phyloP scores from a whole-genome alignment of 176 grass and related monocot species.

The Musa schizocarpa region DNA sequence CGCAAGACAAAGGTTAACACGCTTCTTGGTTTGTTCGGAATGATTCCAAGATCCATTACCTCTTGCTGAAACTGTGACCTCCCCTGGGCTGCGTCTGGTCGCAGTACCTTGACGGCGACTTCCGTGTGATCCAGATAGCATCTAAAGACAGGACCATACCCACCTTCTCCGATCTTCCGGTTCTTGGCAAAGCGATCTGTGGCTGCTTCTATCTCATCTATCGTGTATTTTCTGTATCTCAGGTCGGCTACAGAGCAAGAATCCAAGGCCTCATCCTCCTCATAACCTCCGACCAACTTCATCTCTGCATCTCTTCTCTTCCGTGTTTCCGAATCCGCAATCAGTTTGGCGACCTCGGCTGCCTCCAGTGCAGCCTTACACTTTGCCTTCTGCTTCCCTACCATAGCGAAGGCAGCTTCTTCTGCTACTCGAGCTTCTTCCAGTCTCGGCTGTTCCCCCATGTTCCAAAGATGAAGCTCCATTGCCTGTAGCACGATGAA shows the following conservation, averaged over 20 bases:
- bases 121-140: constrained; percentile 40
- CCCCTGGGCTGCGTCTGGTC: constrained; percentile 33
- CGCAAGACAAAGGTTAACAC: not conserved
- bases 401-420: constrained; percentile 29
- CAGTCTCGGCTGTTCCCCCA: constrained; percentile 18
- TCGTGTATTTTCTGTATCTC: constrained; percentile 37
- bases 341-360: constrained; percentile 26
- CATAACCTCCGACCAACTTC: constrained; percentile 16
- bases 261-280: constrained; percentile 18
- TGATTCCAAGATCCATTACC: constrained; percentile 2
- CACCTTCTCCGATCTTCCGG: constrained; percentile 39
- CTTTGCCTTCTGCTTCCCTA: constrained; percentile 28
- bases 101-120: constrained; percentile 37
- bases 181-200: constrained; percentile 16
- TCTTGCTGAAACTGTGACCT: constrained; percentile 37
- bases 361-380: constrained; percentile 30
- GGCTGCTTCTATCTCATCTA: constrained; percentile 34
- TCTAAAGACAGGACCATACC: constrained; percentile 35
- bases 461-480: constrained; percentile 29
- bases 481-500: constrained; percentile 6
- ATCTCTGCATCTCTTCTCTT: constrained; percentile 26
- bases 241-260: constrained; percentile 1
- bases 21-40: too few relatives aligned
- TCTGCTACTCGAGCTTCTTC: constrained; percentile 19
- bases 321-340: constrained; percentile 27